Evolutionary conservation across 2,329 filamentous ascomycete genomes (phyloP).

Genomic region (Colletotrichum lini): DNA sequence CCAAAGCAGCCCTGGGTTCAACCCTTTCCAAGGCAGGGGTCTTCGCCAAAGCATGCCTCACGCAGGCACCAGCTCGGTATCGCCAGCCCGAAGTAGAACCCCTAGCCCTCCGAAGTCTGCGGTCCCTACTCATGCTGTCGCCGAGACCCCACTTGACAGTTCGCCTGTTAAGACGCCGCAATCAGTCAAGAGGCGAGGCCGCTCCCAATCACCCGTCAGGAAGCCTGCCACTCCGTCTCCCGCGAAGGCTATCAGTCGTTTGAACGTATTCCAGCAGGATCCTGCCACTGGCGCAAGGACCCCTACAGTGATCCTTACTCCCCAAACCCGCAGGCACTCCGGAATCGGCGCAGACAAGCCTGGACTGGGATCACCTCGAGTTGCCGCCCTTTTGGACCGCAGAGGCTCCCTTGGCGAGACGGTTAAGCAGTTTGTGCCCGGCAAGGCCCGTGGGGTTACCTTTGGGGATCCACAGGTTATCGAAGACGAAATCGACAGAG

Average conservation of each 20-base stretch:
- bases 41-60: constrained; percentile 64
- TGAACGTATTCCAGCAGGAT: constrained; percentile 67
- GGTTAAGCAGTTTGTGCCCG: constrained; percentile 74
- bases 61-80: constrained; percentile 57
- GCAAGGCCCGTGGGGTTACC: constrained; percentile 63
- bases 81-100: constrained; percentile 36
- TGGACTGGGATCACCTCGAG: constrained; percentile 82
- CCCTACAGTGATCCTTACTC: constrained; percentile 75
- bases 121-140: constrained; percentile 18
- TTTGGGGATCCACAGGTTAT: constrained; percentile 77
- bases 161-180: constrained; percentile 47
- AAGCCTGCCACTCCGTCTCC: constrained; percentile 53
- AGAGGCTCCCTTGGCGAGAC: constrained; percentile 80
- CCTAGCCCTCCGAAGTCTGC: constrained; percentile 42
- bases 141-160: constrained; percentile 28
- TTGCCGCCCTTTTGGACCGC: constrained; percentile 79
- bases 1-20: constrained; percentile 69
- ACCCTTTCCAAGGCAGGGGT: constrained; percentile 65
- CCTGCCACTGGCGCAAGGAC: constrained; percentile 69
- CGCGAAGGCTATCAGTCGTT: constrained; percentile 38
- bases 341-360: constrained; percentile 78
- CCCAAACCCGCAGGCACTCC: constrained; percentile 72
- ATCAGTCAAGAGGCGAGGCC: constrained; percentile 39
- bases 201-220: constrained; percentile 40
- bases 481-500: constrained; percentile 74